Conservation (phyloP, 495 filamentous ascomycete genomes). For the Podospora pseudoanserina region DNA sequence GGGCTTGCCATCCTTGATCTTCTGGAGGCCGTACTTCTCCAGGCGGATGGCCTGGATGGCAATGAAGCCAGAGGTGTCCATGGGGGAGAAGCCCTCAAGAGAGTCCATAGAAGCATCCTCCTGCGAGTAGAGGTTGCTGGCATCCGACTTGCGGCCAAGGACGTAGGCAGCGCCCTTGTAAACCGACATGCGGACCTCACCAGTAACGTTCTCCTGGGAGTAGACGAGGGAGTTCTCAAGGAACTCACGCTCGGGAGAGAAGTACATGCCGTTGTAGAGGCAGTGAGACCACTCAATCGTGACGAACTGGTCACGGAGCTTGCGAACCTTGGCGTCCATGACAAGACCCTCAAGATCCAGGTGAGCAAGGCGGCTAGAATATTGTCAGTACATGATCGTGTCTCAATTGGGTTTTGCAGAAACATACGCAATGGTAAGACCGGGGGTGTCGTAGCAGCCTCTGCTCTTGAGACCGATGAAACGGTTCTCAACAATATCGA, state of each 20-base stretch:
- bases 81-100: slow-evolving; percentile 73
- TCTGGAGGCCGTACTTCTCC: slow-evolving; percentile 80
- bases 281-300: slow-evolving; percentile 64
- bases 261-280: slow-evolving; percentile 78
- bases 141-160: slow-evolving; percentile 69
- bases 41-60: slow-evolving; percentile 77
- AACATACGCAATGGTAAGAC: slow-evolving; percentile 15
- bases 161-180: slow-evolving; percentile 78
- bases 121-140: slow-evolving; percentile 82
- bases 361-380: slow-evolving; percentile 58
- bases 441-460: slow-evolving; percentile 84
- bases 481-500: slow-evolving; percentile 79
- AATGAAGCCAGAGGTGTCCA: slow-evolving; percentile 71
- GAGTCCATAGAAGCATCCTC: slow-evolving; percentile 83
- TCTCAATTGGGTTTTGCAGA: background rate
- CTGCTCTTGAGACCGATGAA: slow-evolving; percentile 66
- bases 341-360: slow-evolving; percentile 80
- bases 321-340: slow-evolving; percentile 78
- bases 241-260: slow-evolving; percentile 73
- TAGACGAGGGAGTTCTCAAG: slow-evolving; percentile 65
- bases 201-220: slow-evolving; percentile 61
- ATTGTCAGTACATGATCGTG: background rate
- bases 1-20: slow-evolving; percentile 57
- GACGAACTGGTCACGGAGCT: slow-evolving; percentile 78
- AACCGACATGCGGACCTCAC: slow-evolving; percentile 62